phyloP scores from a whole-genome alignment of 345 rosid genomes.

The Moringa oleifera region DNA sequence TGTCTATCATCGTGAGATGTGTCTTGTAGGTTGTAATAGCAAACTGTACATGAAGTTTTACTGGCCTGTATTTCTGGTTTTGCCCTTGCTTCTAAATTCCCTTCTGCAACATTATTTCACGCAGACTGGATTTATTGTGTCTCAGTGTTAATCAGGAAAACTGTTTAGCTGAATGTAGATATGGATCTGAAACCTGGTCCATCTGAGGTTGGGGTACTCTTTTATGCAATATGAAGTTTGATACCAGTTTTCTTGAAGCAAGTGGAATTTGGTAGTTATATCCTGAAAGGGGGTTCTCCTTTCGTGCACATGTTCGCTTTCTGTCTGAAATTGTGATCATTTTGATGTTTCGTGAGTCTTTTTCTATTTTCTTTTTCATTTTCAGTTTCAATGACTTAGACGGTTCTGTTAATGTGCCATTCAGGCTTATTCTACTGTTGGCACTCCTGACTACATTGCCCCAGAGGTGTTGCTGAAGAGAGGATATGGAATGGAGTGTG shows the following conservation, averaged over 20 bases:
- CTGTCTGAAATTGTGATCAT: not conserved
- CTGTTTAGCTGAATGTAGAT: not conserved
- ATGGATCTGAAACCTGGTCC: not conserved
- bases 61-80: not conserved
- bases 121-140: not conserved
- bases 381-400: too few species aligned
- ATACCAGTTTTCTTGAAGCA: not conserved
- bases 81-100: not conserved
- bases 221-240: too few species aligned
- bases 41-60: not conserved
- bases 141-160: not conserved
- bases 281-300: not conserved
- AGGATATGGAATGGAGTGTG: slow-evolving; percentile 48
- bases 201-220: too few species aligned
- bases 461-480: slow-evolving; percentile 45
- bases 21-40: too few species aligned
- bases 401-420: slow-evolving; percentile 17
- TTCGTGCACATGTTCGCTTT: not conserved
- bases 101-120: not conserved
- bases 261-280: too few species aligned
- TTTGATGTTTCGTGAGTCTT: not conserved
- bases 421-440: slow-evolving; percentile 44
- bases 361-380: too few species aligned
- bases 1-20: too few species aligned
- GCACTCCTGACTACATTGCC: slow-evolving; percentile 47